Base-by-base conservation (phyloP, 2,329 filamentous ascomycete species). In the Rhinocladiella mackenziei region DNA sequence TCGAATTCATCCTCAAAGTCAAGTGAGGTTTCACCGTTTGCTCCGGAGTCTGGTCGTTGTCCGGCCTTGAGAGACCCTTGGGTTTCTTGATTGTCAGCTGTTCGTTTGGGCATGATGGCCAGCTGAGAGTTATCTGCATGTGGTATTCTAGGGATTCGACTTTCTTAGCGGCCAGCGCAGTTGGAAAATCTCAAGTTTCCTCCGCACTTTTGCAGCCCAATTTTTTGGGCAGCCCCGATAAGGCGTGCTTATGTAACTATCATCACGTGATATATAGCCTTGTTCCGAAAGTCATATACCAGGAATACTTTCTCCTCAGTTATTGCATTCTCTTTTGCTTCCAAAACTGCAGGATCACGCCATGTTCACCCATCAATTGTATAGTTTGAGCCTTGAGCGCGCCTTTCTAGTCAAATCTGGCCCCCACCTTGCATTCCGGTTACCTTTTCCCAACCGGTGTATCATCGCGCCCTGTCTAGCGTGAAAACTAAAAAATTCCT, bases 1-100 rank as follows among this genome's bases (percentile, higher is more conserved):
- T 95, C 92, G 53, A 94, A 97, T 56, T 97, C 86, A 56, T 78
- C 76, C 58, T 86, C 80, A 39, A 86, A 75, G 22, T 58, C 56
- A 19, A 58, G 74, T 49, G 68, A 72, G 43, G 80, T 76, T 52
- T 74, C 68, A 54, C 73, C 65, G 62, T 67, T 68, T 53, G 63
- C 63, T 41, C 70, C 65, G 38, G 64, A 62, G 53, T 77, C 66
- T 48, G 78, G 79, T 22, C 79, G 71, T 50, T 78, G 76, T 46
- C 79, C 80, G 50, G 75, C 74, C 65, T 82, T 82, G 57, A 83
- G 73, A 29, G 76, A 67, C 48, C 73, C 70, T 51, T 73, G 68
- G 39, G 71, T 67, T 26, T 72, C 71, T 23, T 68, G 63, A 33
- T 71, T 61, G 49, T 81, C 77, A 45, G 76, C 77, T 22, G 72